Percentiles rank a stretch among this genome's conserved stretches.
These are phyloP conservation scores for Lyophyllum shimeji DNA, from an alignment of 768 basidiomycete species.

Conservation along the genomic window DNA sequence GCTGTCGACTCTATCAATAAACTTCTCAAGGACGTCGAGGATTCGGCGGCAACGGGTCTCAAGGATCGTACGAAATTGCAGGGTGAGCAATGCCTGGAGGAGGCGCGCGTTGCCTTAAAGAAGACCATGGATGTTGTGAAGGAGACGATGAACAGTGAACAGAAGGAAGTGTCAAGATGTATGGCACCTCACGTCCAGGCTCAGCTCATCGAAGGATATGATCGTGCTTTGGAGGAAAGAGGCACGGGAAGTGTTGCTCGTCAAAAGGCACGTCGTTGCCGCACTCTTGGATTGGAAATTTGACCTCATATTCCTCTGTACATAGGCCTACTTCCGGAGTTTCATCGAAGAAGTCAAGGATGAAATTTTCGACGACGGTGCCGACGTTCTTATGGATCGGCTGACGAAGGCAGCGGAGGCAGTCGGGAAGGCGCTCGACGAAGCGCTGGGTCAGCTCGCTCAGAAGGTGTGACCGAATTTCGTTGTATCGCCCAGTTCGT, in stretches of 20 bases:
- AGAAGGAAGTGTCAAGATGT: conserved; percentile 60
- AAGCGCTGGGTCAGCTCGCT: conserved; percentile 48
- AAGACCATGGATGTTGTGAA: conserved; percentile 48
- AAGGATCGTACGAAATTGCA: conserved; percentile 52
- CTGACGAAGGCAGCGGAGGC: conserved; percentile 46
- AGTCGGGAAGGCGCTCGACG: conserved; percentile 48
- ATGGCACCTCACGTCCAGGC: conserved; percentile 56
- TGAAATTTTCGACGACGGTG: conserved; percentile 51
- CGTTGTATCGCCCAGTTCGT: conserved; percentile 13
- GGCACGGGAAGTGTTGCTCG: conserved; percentile 58
- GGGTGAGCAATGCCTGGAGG: conserved; percentile 50
- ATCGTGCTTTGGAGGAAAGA: conserved; percentile 51
- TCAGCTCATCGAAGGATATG: conserved; percentile 51
- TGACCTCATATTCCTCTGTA: background rate
- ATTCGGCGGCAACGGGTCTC: conserved; percentile 48
- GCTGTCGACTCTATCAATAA: conserved; percentile 36
- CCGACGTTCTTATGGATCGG: conserved; percentile 47
- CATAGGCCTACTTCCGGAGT: conserved; percentile 46
- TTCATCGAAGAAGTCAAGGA: conserved; percentile 44
- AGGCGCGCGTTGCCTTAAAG: conserved; percentile 47
- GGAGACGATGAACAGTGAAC: conserved; percentile 49
- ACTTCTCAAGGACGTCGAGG: conserved; percentile 52
- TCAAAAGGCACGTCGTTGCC: conserved; percentile 46
- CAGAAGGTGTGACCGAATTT: conserved; percentile 42
- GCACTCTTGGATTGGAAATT: background rate